Evolutionary conservation across 495 filamentous ascomycete species (phyloP).

Genomic region (Physcia stellaris): DNA sequence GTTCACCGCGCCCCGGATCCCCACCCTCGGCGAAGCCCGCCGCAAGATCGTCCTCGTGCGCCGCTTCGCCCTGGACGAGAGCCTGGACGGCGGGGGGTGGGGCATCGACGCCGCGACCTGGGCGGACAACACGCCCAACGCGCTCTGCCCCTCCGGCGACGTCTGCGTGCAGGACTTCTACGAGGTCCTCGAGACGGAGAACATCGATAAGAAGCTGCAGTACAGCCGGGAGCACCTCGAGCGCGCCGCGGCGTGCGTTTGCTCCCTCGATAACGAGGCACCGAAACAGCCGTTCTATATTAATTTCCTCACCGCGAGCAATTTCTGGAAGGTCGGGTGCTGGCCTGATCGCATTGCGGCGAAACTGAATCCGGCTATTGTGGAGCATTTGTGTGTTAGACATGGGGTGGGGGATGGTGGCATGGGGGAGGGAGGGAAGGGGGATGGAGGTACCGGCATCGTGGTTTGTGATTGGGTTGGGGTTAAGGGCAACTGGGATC

Average conservation of each 20-base stretch:
- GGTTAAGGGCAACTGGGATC: conserved; percentile 79
- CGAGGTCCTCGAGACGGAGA: conserved; percentile 62
- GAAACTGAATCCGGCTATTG: conserved; percentile 80
- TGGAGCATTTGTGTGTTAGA: conserved; percentile 60
- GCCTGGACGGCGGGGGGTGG: conserved; percentile 51
- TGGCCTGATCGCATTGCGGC: conserved; percentile 93
- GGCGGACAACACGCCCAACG: conserved; percentile 80
- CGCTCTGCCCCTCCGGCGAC: conserved; percentile 54
- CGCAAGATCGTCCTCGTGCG: conserved; percentile 78
- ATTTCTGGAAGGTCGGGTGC: conserved; percentile 81
- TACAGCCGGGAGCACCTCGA: conserved; percentile 61
- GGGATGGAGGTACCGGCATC: conserved; percentile 79
- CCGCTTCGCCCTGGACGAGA: conserved; percentile 56
- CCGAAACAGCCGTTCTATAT: conserved; percentile 57
- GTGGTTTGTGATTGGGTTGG: conserved; percentile 94
- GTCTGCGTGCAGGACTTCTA: conserved; percentile 93
- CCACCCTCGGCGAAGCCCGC: conserved; percentile 64
- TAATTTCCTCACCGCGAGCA: conserved; percentile 82
- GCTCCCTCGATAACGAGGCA: conserved; percentile 13
- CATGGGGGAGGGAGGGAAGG: conserved; percentile 28
- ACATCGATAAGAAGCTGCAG: conserved; percentile 68
- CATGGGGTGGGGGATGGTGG: conserved; percentile 33
- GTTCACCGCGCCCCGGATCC: conserved; percentile 70
- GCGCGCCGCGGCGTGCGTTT: conserved; percentile 43
- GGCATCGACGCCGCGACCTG: conserved; percentile 73